Evolutionary conservation across 2,329 filamentous ascomycete genomes (phyloP), one percentile per base, ranked within the genome.

Genomic region (Diaporthe vaccinii): DNA sequence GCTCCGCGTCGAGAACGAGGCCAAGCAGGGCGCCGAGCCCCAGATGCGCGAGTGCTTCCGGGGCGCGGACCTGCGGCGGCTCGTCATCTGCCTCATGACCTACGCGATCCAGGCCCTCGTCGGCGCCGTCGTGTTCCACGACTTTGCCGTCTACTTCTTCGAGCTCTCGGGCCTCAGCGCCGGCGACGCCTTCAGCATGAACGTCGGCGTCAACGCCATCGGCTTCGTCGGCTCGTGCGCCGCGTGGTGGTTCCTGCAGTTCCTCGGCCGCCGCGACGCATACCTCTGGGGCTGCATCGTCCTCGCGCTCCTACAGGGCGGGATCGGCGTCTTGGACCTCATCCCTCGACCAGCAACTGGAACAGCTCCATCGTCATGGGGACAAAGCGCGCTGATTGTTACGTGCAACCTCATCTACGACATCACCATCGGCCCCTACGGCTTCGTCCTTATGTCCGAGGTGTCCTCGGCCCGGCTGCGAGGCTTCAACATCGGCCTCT

Each of bases 181-280:
- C 51, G 78, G 81, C 12, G 76, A 84, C 62, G 84, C 85, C 1
- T 85, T 84, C 79, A 79, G 79, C 61, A 83, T 87, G 82, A 82
- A 83, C 55, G 77, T 87, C 14, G 85, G 84, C 6, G 81, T 84
- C 49, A 83, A 84, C 5, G 85, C 83, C 0, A 79, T 87, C 3
- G 86, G 84, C 4, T 82, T 87, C 28, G 49, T 85, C 3, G 85
- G 85, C 0, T 86, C 85, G 1, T 80, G 81, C 25, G 78, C 84
- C 51, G 84, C 85, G 0, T 87, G 85, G 85, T 77, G 81, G 20
- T 75, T 86, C 3, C 77, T 86, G 1, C 78, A 81, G 4, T 80
- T 80, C 10, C 79, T 83, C 51, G 85, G 86, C 17, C 83, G 85
- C 6, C 80, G 85, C 25, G 80, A 79, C 0, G 82, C 86, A 61